phyloP scores from a whole-genome alignment of 352 stramenopile genomes.

The Pythium graminicola region DNA sequence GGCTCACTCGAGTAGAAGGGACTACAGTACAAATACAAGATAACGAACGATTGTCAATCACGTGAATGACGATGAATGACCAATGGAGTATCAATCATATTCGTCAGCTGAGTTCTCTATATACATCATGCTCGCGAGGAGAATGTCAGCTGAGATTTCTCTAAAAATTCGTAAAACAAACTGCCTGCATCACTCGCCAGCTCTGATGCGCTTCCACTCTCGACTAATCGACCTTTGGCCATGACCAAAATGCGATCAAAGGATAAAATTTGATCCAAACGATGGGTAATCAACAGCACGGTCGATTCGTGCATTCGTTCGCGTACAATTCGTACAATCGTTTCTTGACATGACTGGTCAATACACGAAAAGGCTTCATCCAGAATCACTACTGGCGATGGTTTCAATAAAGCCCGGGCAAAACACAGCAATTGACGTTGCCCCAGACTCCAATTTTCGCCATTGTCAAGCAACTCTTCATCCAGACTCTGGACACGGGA shows the following conservation, averaged over 20 bases:
- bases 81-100: no score
- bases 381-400: slow-evolving; percentile 64
- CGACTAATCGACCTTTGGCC: slow-evolving; percentile 73
- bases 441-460: slow-evolving; percentile 89
- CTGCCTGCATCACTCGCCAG: no score
- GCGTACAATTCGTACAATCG: slow-evolving; percentile 75
- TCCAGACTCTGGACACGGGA: no score
- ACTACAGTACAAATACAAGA: no score
- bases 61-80: no score
- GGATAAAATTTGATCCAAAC: slow-evolving; percentile 1
- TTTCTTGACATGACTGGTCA: slow-evolving; percentile 55
- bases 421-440: slow-evolving; percentile 35
- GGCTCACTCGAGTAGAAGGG: no score
- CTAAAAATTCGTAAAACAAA: no score
- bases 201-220: no score
- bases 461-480: slow-evolving; percentile 54
- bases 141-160: no score
- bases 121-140: no score
- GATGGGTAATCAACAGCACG: slow-evolving; percentile 85
- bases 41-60: no score
- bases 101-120: no score
- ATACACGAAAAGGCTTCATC: slow-evolving; percentile 65
- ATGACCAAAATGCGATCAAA: slow-evolving; percentile 6
- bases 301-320: slow-evolving; percentile 87
- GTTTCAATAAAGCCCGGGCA: slow-evolving; percentile 77